Percentiles rank a stretch among this genome's conserved stretches.
These are phyloP conservation scores for Saccharomyces mikatae DNA, from an alignment of 805 yeast species.

Conservation along the genomic window DNA sequence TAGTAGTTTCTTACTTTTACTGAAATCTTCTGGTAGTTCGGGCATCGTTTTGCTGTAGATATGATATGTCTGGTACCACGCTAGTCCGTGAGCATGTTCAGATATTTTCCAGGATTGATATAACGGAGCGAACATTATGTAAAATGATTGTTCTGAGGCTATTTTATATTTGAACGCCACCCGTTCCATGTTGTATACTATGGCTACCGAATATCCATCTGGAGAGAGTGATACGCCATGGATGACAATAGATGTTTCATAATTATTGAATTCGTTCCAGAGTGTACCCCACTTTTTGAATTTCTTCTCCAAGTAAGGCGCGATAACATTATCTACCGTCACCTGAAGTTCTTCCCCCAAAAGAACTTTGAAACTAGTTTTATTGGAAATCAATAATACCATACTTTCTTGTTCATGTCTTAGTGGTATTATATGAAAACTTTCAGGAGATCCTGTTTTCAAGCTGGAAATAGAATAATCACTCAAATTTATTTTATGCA, in stretches of 20 bases:
- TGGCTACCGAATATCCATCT: slow-evolving; percentile 25
- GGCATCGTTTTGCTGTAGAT: slow-evolving; percentile 22
- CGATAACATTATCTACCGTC: slow-evolving; percentile 13
- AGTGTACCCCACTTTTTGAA: slow-evolving; percentile 23
- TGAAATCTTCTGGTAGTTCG: slow-evolving; percentile 1
- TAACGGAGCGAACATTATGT: slow-evolving; percentile 23
- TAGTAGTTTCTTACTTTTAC: neutral
- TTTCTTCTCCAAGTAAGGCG: slow-evolving; percentile 23
- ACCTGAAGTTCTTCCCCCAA: slow-evolving; percentile 8
- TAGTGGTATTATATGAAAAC: slow-evolving; percentile 17
- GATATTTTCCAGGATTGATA: slow-evolving; percentile 22
- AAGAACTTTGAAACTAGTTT: slow-evolving; percentile 11
- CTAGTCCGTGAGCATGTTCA: slow-evolving; percentile 21
- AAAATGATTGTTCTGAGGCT: slow-evolving; percentile 20
- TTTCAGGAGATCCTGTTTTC: slow-evolving; percentile 4
- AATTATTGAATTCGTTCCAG: slow-evolving; percentile 22
- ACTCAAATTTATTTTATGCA: slow-evolving; percentile 8
- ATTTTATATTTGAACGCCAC: slow-evolving; percentile 25
- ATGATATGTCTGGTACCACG: slow-evolving; percentile 30
- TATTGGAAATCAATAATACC: slow-evolving; percentile 16
- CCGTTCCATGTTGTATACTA: slow-evolving; percentile 23
- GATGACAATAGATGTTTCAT: slow-evolving; percentile 21
- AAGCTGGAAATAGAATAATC: neutral
- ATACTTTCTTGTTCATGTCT: slow-evolving; percentile 2
- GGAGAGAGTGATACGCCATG: slow-evolving; percentile 25